Base-by-base conservation (phyloP, 805 yeast genomes). In the Cyberlindnera subsufficiens region DNA sequence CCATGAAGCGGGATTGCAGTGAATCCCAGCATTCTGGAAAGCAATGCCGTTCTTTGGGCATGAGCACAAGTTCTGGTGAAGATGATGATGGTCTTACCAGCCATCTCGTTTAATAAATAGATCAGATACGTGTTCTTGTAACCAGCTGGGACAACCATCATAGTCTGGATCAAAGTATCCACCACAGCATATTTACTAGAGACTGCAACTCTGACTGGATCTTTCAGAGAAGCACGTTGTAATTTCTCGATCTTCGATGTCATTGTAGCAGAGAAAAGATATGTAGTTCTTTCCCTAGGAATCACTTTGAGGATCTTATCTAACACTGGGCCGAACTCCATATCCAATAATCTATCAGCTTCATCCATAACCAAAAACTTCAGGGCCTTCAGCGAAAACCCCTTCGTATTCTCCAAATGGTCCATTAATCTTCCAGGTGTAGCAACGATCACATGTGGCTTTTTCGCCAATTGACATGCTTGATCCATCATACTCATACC, bases 401-500 rank as follows among this genome's bases (percentile, higher is more conserved):
- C 97, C 61, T 86, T 86, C 16, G 97, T 91, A 53, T 86, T 79
- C 57, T 90, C 96, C 58, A 91, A 68, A 69, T 91, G 99, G 63
- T 91, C 99, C 77, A 91, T 80, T 46, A 90, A 69, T 63, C 96
- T 73, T 40, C 96, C 96, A 0, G 99, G 98, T 0, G 99, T 93
- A 17, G 98, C 98, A 47, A 91, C 95, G 43, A 91, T 76, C 37
- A 91, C 77, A 59, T 91, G 99, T 4, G 99, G 99, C 56, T 87
- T 89, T 53, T 93, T 77, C 84, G 87, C 85, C 55, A 91, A 72
- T 50, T 93, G 96, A 47, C 95, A 75, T 0, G 97, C 93, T 65
- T 91, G 99, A 53, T 89, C 96, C 93, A 93, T 88, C 86, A 86
- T 85, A 60, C 88, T 96, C 91, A 93, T 90, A 48, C 99, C 99